Evolutionary conservation across 148 eudicot genomes (phyloP), one percentile per base, ranked within the genome.

Genomic region (Nepenthes mirabilis): DNA sequence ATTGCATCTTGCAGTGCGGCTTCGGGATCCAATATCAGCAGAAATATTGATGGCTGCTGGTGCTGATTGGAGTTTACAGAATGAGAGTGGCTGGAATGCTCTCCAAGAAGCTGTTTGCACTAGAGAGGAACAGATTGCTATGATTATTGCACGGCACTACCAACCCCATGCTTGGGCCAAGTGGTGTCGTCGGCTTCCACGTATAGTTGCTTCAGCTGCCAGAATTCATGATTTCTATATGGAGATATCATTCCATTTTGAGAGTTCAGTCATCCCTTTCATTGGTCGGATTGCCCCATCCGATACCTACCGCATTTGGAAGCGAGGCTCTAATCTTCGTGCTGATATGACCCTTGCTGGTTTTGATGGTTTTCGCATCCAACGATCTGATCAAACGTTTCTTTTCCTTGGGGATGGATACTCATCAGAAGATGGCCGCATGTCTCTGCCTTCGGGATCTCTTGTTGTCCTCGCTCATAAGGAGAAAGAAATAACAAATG

Each of bases 261-360:
- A 90, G 77, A 90, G 97, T 66, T 90, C 97, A 0, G 97, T 90
- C 23, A 90, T 90, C 57, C 94, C 97, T 32, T 90, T 86, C 61
- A 86, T 90, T 55, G 88, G 88, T 1, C 73, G 97, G 37, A 83
- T 90, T 68, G 97, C 97, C 34, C 97, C 97, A 0, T 90, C 97
- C 2, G 97, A 90, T 58, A 88, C 96, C 53, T 88, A 88, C 53
- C 57, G 96, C 37, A 88, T 88, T 37, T 88, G 96, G 96, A 90
- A 90, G 67, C 87, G 90, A 9, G 94, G 97, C 52, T 81, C 94
- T 12, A 90, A 83, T 66, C 86, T 90, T 47, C 90, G 97, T 14
- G 94, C 97, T 47, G 97, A 90, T 75, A 90, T 86, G 97, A 86
- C 94, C 34, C 87, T 90, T 55, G 94, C 94, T 34, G 97, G 97